These are phyloP conservation scores for Thalassiosira exigua DNA, from an alignment of 352 stramenopile species.

Conservation along the genomic window DNA sequence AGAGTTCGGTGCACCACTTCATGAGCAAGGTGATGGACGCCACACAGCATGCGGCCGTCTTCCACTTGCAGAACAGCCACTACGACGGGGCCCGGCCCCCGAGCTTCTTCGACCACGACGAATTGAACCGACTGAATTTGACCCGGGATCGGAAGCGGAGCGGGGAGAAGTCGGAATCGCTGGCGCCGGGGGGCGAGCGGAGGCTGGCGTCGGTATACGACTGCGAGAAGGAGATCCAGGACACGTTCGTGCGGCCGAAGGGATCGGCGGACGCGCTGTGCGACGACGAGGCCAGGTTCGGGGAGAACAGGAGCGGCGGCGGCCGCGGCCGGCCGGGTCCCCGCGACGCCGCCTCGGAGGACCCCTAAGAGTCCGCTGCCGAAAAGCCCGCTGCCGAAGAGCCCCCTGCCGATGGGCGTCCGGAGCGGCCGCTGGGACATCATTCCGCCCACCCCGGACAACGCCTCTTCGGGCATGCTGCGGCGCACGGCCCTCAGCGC, in stretches of 20 bases:
- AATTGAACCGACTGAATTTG: conserved; percentile 55
- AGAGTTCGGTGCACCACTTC: conserved; percentile 26
- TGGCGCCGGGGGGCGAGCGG: background rate
- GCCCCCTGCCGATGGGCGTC: background rate
- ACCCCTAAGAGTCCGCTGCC: background rate
- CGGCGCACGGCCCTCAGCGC: conserved; percentile 7
- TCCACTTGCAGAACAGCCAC: conserved; percentile 55
- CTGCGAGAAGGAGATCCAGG: conserved; percentile 19
- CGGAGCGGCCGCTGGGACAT: conserved; percentile 14
- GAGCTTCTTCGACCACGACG: conserved; percentile 61
- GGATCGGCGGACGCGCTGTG: no score
- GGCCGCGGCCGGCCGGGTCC: background rate
- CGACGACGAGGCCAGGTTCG: background rate
- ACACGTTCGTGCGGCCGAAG: conserved; percentile 1
- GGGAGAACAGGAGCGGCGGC: background rate
- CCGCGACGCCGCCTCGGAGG: background rate
- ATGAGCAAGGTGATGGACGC: conserved; percentile 58
- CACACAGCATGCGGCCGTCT: conserved; percentile 39
- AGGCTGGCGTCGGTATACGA: conserved; percentile 27
- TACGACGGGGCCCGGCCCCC: conserved; percentile 61
- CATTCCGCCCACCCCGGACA: conserved; percentile 4
- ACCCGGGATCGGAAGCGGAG: conserved; percentile 55
- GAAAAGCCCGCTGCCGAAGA: background rate
- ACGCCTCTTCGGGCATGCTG: conserved; percentile 4
- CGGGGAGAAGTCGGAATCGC: background rate